A percentile compares a stretch with the other conserved stretches of the same genome.
These are phyloP conservation scores for Lantana camara DNA, from an alignment of 257 asterid genomes.

Conservation along the genomic window DNA sequence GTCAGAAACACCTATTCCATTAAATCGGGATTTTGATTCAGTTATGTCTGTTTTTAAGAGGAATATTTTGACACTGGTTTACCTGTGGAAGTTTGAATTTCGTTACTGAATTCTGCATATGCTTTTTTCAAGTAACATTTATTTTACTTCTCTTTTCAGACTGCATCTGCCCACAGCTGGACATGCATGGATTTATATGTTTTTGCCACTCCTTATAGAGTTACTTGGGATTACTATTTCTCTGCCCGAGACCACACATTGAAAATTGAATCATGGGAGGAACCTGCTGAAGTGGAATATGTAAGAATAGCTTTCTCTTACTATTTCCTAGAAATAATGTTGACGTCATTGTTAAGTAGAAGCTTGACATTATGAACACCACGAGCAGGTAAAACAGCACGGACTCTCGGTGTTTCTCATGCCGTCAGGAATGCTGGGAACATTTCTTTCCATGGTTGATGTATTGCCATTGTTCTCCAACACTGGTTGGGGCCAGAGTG, in stretches of 20 bases:
- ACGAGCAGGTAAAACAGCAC: slow-evolving; percentile 87
- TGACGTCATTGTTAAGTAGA: not conserved
- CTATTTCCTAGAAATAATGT: not conserved
- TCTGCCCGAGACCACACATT: slow-evolving; percentile 78
- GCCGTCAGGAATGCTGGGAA: slow-evolving; percentile 99
- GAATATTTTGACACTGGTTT: not conserved
- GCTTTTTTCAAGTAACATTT: slow-evolving; percentile 1
- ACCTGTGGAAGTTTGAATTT: slow-evolving; percentile 6
- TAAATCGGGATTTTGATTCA: slow-evolving; percentile 7
- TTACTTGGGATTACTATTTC: slow-evolving; percentile 99
- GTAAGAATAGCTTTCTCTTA: slow-evolving; percentile 38
- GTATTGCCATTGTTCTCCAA: slow-evolving; percentile 93
- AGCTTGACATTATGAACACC: slow-evolving; percentile 30
- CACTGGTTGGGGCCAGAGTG: slow-evolving; percentile 97
- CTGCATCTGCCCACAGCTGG: slow-evolving; percentile 96
- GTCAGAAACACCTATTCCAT: not conserved
- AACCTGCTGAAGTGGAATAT: slow-evolving; percentile 89
- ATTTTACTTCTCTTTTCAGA: slow-evolving; percentile 44
- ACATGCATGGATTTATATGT: slow-evolving; percentile 99
- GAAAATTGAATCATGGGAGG: slow-evolving; percentile 91
- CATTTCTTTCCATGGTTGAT: slow-evolving; percentile 89
- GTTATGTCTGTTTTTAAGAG: not conserved
- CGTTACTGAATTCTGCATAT: not conserved
- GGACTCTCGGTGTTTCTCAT: slow-evolving; percentile 95
- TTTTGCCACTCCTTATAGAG: slow-evolving; percentile 94